Base-by-base conservation (phyloP, 2,329 filamentous ascomycete genomes). In the Cladosporium colombiae region DNA sequence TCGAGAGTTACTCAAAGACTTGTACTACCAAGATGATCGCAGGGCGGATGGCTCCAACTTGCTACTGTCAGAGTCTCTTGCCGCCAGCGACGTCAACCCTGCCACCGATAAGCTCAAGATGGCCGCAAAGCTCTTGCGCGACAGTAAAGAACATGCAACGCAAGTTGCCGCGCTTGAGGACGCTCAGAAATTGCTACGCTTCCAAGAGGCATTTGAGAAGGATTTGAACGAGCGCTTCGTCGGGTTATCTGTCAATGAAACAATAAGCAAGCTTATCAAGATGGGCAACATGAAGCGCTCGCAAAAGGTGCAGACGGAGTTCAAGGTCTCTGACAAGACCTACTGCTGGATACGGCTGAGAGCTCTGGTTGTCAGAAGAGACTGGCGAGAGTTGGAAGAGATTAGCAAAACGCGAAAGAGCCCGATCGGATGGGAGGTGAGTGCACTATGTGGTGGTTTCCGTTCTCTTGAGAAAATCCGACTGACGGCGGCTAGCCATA, bases 1-100 rank as follows among this genome's bases (percentile, higher is more conserved):
- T 72, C 85, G 86, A 0, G 88, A 91, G 63, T 79, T 99, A 25
- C 86, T 99, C 29, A 99, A 98, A 74, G 95, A 98, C 75, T 83
- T 99, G 3, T 99, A 95, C 80, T 99, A 99, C 76, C 95, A 98
- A 79, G 95, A 98, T 73, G 95, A 99, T 76, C 88, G 94, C 5
- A 88, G 93, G 3, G 82, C 93, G 5, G 95, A 98, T 70, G 93
- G 95, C 3, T 91, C 94, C 0, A 91, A 92, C 66, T 88, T 99
- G 1, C 91, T 98, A 66, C 82, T 99, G 16, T 87, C 88, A 23
- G 94, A 99, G 78, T 91, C 93, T 0, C 82, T 99, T 8, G 81
- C 84, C 5, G 91, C 95, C 74, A 84, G 88, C 0, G 88, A 91
- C 68, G 82, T 88, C 29, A 84, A 88, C 37, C 89, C 88, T 0